Evolutionary conservation across 1,284 basidiomycete genomes (phyloP), one percentile per base, ranked within the genome.

Genomic region (Ganoderma boninense): DNA sequence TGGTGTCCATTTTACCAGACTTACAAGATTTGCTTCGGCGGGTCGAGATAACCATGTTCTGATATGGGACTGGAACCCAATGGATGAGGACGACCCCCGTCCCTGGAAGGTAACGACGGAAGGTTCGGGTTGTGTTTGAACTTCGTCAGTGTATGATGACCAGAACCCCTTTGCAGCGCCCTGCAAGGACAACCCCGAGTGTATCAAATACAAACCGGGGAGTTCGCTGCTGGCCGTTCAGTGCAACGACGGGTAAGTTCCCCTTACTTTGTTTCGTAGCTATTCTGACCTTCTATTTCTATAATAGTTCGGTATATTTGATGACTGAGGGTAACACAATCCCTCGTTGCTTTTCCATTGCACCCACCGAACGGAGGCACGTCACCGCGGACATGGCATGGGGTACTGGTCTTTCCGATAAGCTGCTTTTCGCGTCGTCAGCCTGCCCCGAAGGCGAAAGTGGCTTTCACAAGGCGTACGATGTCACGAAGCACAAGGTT

Each of bases 401-500:
- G 92, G 91, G 91, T 0, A 57, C 52, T 13, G 83, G 79, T 2
- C 64, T 76, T 0, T 83, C 87, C 0, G 69, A 80, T 0, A 74
- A 84, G 23, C 69, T 81, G 18, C 74, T 93, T 11, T 92, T 90
- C 75, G 87, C 88, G 0, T 91, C 89, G 1, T 87, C 90, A 0
- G 90, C 91, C 71, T 83, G 87, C 42, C 67, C 67, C n/a, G 76
- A 69, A 13, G 63, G 73, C 35, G 78, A 77, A 14, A 75, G 63
- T 2, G 90, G 90, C 0, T 81, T 78, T 57, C 91, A 93, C 70
- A 83, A 81, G 44, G 86, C 81, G 5, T 88, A 88, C 68, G 88
- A 92, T 74, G 72, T 82, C 3, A 71, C 70, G 18, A 78, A 49
- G 38, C 70, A 74, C 16, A 76, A 68, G 49, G 44, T 70, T 2